phyloP scores from a whole-genome alignment of 169 alveolate genomes.

The Plasmodium ovale region DNA sequence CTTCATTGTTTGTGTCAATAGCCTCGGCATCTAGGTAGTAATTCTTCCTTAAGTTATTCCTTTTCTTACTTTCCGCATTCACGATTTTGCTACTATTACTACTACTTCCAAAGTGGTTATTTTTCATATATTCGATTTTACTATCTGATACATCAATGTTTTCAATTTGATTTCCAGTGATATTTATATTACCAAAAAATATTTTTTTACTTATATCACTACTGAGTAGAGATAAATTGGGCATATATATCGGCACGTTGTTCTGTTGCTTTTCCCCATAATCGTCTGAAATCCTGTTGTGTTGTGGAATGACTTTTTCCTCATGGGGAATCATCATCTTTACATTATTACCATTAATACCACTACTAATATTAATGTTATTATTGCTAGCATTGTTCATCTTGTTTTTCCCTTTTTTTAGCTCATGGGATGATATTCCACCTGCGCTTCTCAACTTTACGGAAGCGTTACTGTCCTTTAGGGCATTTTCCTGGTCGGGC shows the following conservation, averaged over 20 bases:
- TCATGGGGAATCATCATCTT: background rate
- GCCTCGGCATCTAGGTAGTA: constrained; percentile 22
- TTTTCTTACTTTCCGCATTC: constrained; percentile 22
- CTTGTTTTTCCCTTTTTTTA: constrained; percentile 40
- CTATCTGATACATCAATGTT: constrained; percentile 30
- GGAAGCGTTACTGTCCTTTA: background rate
- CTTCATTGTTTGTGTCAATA: constrained; percentile 1
- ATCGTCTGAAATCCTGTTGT: background rate
- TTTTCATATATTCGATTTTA: constrained; percentile 5
- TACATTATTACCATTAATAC: constrained; percentile 1
- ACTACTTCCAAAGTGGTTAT: constrained; percentile 9
- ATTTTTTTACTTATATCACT: constrained; percentile 45
- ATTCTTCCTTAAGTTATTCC: constrained; percentile 46
- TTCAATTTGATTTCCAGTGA: constrained; percentile 66
- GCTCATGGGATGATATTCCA: background rate
- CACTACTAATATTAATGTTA: background rate
- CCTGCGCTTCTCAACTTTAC: background rate
- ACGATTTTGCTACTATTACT: constrained; percentile 21
- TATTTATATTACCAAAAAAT: constrained; percentile 69
- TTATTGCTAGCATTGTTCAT: background rate
- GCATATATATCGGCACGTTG: constrained; percentile 62
- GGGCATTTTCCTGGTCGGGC: constrained; percentile 14
- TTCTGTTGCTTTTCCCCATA: constrained; percentile 23
- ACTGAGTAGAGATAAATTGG: constrained; percentile 36
- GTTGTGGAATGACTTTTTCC: constrained; percentile 12